A percentile compares a stretch with the other conserved stretches of the same genome.
Evolutionary conservation across 495 filamentous ascomycete species (phyloP).

Genomic region (Polyplosphaeria fusca): DNA sequence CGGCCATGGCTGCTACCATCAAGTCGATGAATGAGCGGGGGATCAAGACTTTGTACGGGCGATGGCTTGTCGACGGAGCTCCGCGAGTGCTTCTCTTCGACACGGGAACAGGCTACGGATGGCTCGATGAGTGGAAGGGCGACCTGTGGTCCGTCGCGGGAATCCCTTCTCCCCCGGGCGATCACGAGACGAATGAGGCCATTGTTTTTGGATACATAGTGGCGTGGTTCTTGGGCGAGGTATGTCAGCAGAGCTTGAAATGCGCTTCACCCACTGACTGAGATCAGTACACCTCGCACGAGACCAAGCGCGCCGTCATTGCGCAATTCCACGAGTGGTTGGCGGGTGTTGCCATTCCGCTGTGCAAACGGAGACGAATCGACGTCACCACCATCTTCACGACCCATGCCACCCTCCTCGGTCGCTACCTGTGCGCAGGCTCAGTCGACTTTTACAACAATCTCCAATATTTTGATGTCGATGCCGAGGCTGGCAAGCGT

Average conservation of each 20-base stretch:
- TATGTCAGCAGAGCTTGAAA: conserved; percentile 39
- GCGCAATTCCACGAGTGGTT: conserved; percentile 99
- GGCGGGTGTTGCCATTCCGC: conserved; percentile 89
- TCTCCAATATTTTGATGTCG: conserved; percentile 93
- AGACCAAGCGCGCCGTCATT: conserved; percentile 83
- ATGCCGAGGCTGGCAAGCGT: conserved; percentile 93
- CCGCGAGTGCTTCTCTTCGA: conserved; percentile 92
- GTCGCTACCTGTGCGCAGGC: conserved; percentile 92
- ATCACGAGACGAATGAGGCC: conserved; percentile 95
- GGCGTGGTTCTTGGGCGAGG: conserved; percentile 97
- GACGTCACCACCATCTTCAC: conserved; percentile 99
- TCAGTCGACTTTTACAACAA: conserved; percentile 99
- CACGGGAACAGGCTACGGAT: conserved; percentile 85
- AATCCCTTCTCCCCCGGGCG: conserved; percentile 85
- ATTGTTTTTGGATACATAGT: conserved; percentile 97
- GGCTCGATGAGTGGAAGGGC: conserved; percentile 93
- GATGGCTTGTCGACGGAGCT: conserved; percentile 97
- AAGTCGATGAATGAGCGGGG: conserved; percentile 85
- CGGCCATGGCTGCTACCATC: conserved; percentile 76
- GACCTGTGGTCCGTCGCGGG: conserved; percentile 92
- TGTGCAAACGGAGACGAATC: conserved; percentile 89
- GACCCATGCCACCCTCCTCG: conserved; percentile 91
- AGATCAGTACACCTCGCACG: conserved; percentile 49
- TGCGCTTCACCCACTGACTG: not conserved
- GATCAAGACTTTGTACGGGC: conserved; percentile 84